phyloP scores from a whole-genome alignment of 441 rosid genomes.

The Bruguiera hainesii region DNA sequence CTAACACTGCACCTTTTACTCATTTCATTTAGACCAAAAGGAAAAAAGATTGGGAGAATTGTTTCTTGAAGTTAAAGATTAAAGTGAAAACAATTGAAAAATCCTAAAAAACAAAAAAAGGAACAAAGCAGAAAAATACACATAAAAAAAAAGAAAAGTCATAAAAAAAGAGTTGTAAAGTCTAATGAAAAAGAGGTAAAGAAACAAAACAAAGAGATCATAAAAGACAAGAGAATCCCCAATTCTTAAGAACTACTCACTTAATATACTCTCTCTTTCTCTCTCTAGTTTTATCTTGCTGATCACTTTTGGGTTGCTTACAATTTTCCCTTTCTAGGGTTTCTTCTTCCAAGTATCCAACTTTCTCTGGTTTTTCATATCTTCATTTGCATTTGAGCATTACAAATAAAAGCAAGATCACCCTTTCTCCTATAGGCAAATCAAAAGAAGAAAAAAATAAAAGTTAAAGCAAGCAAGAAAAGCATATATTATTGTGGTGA shows the following conservation, averaged over 20 bases:
- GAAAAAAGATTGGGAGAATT: conserved; percentile 26
- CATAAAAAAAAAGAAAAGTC: background rate
- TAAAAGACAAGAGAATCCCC: background rate
- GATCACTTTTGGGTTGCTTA: background rate
- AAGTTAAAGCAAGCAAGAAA: background rate
- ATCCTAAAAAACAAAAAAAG: conserved; percentile 4
- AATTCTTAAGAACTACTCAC: background rate
- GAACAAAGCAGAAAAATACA: background rate
- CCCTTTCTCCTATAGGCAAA: conserved; percentile 16
- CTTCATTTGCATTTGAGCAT: conserved; percentile 29
- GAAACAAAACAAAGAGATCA: conserved; percentile 12
- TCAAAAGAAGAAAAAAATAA: conserved; percentile 8
- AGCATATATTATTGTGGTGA: background rate
- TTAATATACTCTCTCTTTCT: conserved; percentile 11
- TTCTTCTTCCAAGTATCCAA: conserved; percentile 2
- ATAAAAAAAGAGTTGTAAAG: background rate
- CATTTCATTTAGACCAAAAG: no score
- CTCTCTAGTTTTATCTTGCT: background rate
- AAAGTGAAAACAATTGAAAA: conserved; percentile 14
- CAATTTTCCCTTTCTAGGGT: background rate
- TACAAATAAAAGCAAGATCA: conserved; percentile 29
- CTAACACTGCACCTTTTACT: no score
- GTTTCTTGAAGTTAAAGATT: no score
- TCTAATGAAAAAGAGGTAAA: background rate
- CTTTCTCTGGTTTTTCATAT: conserved; percentile 30